Percentiles rank a stretch among this genome's conserved stretches.
phyloP scores from a whole-genome alignment of 805 yeast species.

The Saccharomyces kudriavzevii region DNA sequence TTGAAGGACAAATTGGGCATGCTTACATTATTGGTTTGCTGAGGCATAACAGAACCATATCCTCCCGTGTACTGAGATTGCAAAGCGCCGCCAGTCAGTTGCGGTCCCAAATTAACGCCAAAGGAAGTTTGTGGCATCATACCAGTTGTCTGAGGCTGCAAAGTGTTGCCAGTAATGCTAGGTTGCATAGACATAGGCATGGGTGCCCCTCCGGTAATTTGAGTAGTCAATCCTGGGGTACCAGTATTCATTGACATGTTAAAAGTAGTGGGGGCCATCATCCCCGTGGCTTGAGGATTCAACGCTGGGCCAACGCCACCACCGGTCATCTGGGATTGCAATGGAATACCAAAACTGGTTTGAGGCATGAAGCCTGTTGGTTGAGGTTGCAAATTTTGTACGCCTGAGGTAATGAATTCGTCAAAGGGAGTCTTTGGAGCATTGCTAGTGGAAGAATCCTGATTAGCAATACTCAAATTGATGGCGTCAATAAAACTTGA shows the following conservation, averaged over 20 bases:
- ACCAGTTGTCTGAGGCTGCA: slow-evolving; percentile 47
- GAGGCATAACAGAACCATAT: slow-evolving; percentile 25
- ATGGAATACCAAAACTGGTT: slow-evolving; percentile 28
- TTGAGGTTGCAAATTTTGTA: slow-evolving; percentile 30
- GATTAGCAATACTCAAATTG: slow-evolving; percentile 56
- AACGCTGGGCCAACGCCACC: slow-evolving; percentile 8
- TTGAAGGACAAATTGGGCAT: slow-evolving; percentile 33
- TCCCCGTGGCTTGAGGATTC: slow-evolving; percentile 10
- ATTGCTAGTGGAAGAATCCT: slow-evolving; percentile 6
- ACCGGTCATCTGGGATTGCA: slow-evolving; percentile 17
- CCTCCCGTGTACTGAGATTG: slow-evolving; percentile 37
- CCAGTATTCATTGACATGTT: background rate
- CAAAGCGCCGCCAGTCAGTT: slow-evolving; percentile 32
- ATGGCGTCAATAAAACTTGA: slow-evolving; percentile 84
- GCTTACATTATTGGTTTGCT: slow-evolving; percentile 9
- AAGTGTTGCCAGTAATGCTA: slow-evolving; percentile 12
- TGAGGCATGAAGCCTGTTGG: slow-evolving; percentile 34
- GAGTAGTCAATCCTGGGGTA: slow-evolving; percentile 5
- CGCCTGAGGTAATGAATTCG: slow-evolving; percentile 22
- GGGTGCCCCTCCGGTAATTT: slow-evolving; percentile 28
- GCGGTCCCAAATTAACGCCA: slow-evolving; percentile 21
- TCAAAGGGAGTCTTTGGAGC: slow-evolving; percentile 36
- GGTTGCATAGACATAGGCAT: slow-evolving; percentile 22
- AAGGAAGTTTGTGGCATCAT: slow-evolving; percentile 31
- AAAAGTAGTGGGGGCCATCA: slow-evolving; percentile 3